Evolutionary conservation across 495 filamentous ascomycete genomes (phyloP), one percentile per base, ranked within the genome.

Genomic region (Xylaria telfairii): DNA sequence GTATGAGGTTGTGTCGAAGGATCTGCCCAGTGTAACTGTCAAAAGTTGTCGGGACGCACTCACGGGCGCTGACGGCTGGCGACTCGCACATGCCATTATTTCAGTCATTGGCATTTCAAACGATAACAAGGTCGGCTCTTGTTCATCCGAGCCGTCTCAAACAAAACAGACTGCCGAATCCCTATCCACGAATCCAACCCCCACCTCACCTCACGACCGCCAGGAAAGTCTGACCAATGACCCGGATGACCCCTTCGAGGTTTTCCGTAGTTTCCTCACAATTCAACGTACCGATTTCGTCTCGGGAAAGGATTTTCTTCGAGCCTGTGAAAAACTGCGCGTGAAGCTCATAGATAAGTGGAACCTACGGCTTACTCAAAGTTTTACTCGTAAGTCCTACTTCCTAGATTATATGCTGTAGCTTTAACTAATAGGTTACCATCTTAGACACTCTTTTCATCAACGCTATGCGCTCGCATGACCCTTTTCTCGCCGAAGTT

Each of bases 31-130:
- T 9, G 65, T 76, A 60, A 76, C 74, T 3, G 26, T 75, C 32
- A 67, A 59, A 28, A 72, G 68, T 42, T 78, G 74, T 49, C 74
- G 71, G 51, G 76, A 76, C 30, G 76, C 76, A 5, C 39, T 78
- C 13, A 71, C 71, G 71, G 76, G 71, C 54, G 71, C 72, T 24
- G 63, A 69, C 2, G 61, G 72, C 15, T 78, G 76, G 76, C 74
- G 73, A 26, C 72, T 78, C n/a, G 59, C 76, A 1, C 72, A 73
- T 7, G 74, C 76, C 1, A 74, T 76, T 5, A 72, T 71, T 61
- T 3, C 54, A n/a, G 42, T 78, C 32, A 67, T 64, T 4, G 69
- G 71, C n/a, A n/a, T 26, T 26, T 15, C 53, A 0, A 44, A 61
- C 69, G 26, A 73, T 24, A 19, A 66, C 56, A 15, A 10, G 44